Conservation (phyloP, 345 rosid species). For the Melaleuca quinquenervia region DNA sequence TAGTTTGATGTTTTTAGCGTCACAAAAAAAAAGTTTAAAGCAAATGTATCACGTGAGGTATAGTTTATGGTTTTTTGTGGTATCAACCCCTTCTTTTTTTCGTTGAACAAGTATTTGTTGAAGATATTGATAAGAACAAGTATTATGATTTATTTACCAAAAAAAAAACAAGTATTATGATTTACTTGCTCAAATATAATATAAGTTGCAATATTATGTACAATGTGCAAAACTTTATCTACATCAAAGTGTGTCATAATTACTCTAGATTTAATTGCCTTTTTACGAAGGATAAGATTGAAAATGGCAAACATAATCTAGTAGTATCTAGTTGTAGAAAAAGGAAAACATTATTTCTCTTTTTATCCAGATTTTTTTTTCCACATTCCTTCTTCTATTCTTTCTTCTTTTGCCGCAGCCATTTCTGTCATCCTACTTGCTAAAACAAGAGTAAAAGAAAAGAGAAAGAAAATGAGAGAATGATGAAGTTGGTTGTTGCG, state of each 20-base stretch:
- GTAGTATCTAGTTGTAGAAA: background rate
- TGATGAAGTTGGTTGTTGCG: background rate
- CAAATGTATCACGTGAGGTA: no score
- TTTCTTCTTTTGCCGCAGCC: background rate
- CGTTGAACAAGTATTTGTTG: background rate
- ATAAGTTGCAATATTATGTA: background rate
- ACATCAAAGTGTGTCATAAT: no score
- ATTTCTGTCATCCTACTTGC: background rate
- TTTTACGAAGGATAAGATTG: background rate
- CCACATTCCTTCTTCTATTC: background rate
- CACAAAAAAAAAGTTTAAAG: no score
- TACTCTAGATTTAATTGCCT: no score
- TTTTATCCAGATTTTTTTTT: background rate
- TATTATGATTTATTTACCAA: no score
- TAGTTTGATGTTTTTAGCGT: no score
- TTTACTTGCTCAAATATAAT: background rate
- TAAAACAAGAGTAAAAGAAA: background rate
- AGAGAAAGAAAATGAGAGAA: no score
- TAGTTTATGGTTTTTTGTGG: no score
- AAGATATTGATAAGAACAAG: background rate
- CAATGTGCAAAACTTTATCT: no score
- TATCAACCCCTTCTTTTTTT: no score
- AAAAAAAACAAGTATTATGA: no score
- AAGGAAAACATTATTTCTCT: background rate
- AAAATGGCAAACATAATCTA: background rate